Evolutionary conservation across 2,329 filamentous ascomycete species (phyloP), one percentile per base, ranked within the genome.

Genomic region (Diaporthe ampelina): DNA sequence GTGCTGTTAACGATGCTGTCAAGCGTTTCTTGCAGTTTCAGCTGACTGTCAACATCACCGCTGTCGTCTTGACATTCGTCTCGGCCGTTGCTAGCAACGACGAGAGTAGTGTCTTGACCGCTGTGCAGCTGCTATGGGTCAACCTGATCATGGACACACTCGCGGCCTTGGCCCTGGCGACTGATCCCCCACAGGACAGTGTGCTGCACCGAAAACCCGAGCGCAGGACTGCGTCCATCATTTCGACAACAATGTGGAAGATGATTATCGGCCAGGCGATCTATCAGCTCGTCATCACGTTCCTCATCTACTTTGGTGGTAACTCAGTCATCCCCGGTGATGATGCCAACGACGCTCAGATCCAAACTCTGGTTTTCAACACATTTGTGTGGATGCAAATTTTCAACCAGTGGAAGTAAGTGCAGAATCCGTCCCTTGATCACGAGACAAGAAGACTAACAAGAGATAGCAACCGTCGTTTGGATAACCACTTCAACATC

Each of bases 341-440:
- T 68, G 81, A 89, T 48, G 78, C 80, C 21, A 70, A 58, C 4
- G 78, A 79, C 37, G 83, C 81, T 1, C 88, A 94, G 79, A 88
- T 97, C 75, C 87, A 91, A 73, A 97, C 95, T 3, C 88, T 98
- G 63, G 94, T 98, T 10, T 98, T 98, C 89, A 98, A 98, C 86
- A 97, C 95, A 0, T 98, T 98, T 81, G 96, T 98, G 70, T 98
- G 96, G 96, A 98, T 98, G 95, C 96, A 98, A 80, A 97, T 98
- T 79, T 98, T 98, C 87, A 98, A 98, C 84, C 94, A 97, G 81
- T 94, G 97, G 90, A 98, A 98, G 91, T 92, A 88, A 90, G 91
- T 91, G 15, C 48, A 56, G 10, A n/a, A 76, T 11, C 26, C 26
- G 15, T 40, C 68, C 19, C 26, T 17, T 40, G 52, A 56, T 19